Evolutionary conservation across 306 rosid genomes (phyloP).

Genomic region (Arachis stenosperma): DNA sequence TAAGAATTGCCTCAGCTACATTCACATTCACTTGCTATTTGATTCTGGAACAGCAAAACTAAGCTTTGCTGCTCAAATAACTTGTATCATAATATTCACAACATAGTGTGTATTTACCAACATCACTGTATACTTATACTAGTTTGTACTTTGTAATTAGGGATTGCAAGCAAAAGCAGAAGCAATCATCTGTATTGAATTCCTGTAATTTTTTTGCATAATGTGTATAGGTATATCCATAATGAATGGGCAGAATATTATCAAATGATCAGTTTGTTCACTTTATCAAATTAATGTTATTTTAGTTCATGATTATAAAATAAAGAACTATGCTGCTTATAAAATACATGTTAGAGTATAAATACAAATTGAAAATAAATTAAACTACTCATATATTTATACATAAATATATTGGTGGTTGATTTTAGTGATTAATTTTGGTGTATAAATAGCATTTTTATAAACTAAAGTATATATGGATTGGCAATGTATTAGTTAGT

Average conservation of each 20-base stretch:
- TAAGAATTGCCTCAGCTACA: background rate
- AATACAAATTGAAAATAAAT: too few species aligned
- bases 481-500: too few species aligned
- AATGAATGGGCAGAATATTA: background rate
- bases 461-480: too few species aligned
- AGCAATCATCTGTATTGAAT: constrained; percentile 18
- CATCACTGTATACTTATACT: background rate
- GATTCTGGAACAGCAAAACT: constrained; percentile 32
- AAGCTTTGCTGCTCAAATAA: constrained; percentile 25
- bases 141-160: constrained; percentile 12
- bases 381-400: too few species aligned
- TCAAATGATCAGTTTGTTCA: constrained; percentile 2
- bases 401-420: too few species aligned
- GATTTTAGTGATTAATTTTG: too few species aligned
- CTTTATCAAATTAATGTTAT: background rate
- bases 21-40: constrained; percentile 12
- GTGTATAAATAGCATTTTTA: too few species aligned
- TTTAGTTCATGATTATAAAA: background rate
- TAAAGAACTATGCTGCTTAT: too few species aligned
- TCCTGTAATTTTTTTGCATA: background rate
- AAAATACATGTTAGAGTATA: too few species aligned
- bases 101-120: background rate
- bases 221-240: constrained; percentile 12
- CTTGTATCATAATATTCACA: constrained; percentile 12
- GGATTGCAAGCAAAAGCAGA: constrained; percentile 3